Conservation (phyloP, 352 stramenopile genomes). For the Pythium monospermum region DNA sequence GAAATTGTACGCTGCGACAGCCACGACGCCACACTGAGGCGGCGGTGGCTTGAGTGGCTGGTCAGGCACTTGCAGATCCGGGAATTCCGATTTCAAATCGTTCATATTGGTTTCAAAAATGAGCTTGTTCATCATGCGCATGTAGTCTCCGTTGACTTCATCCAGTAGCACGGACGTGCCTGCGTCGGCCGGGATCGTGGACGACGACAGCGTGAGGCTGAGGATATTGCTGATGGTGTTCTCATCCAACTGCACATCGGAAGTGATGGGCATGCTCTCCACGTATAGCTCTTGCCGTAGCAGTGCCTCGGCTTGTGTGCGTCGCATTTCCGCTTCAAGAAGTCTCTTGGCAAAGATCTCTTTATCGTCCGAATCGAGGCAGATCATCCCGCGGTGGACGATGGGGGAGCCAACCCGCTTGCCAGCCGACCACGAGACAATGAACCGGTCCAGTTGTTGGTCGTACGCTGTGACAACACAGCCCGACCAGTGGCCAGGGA, state of each 20-base stretch:
- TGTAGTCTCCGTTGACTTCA: slow-evolving; percentile 90
- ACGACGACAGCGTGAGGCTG: slow-evolving; percentile 54
- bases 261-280: slow-evolving; percentile 69
- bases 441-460: slow-evolving; percentile 31
- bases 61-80: slow-evolving; percentile 40
- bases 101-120: slow-evolving; percentile 80
- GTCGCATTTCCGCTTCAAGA: slow-evolving; percentile 30
- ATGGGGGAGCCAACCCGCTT: slow-evolving; percentile 66
- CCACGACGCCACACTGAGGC: slow-evolving; percentile 47
- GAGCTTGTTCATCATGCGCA: slow-evolving; percentile 92
- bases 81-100: slow-evolving; percentile 56
- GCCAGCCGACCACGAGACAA: slow-evolving; percentile 72
- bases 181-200: slow-evolving; percentile 40
- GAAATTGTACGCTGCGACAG: slow-evolving; percentile 54
- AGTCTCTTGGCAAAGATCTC: slow-evolving; percentile 45
- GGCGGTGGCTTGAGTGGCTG: slow-evolving; percentile 17
- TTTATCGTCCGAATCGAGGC: slow-evolving; percentile 50
- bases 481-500: slow-evolving; percentile 60
- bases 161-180: slow-evolving; percentile 69
- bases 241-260: slow-evolving; percentile 60
- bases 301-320: slow-evolving; percentile 54
- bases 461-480: slow-evolving; percentile 78
- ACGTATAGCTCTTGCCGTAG: slow-evolving; percentile 64
- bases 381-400: slow-evolving; percentile 58
- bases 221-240: slow-evolving; percentile 73